These are phyloP conservation scores for Myrica gale DNA, from an alignment of 306 rosid species.

Conservation along the genomic window DNA sequence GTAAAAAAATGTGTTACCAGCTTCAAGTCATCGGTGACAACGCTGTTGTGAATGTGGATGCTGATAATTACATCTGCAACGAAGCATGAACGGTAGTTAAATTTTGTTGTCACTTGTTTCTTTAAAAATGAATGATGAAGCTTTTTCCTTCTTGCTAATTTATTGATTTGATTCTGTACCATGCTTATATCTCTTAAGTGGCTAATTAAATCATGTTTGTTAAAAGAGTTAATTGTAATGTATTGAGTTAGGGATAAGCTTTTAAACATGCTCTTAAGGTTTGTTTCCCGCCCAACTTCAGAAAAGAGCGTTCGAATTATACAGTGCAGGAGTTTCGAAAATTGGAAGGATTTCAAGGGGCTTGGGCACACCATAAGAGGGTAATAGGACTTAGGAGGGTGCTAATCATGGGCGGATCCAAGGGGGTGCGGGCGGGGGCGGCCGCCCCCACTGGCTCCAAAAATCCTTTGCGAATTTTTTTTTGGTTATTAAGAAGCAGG, in stretches of 20 bases:
- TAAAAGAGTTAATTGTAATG: not conserved
- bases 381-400: not conserved
- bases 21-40: too few relatives aligned
- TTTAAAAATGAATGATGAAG: not conserved
- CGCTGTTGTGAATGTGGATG: too few relatives aligned
- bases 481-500: too few relatives aligned
- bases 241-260: not conserved
- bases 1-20: too few relatives aligned
- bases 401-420: too few relatives aligned
- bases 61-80: slow-evolving; percentile 11
- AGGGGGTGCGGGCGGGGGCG: too few relatives aligned
- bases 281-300: not conserved
- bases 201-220: not conserved
- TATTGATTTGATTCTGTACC: too few relatives aligned
- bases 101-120: not conserved
- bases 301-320: not conserved
- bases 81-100: slow-evolving; percentile 19
- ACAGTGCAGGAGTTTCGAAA: not conserved
- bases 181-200: too few relatives aligned
- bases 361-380: not conserved
- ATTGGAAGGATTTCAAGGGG: not conserved
- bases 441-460: too few relatives aligned
- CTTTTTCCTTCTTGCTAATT: not conserved
- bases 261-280: not conserved
- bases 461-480: too few relatives aligned